phyloP scores from a whole-genome alignment of 2,329 filamentous ascomycete genomes.

The Xylariaceae sp. region DNA sequence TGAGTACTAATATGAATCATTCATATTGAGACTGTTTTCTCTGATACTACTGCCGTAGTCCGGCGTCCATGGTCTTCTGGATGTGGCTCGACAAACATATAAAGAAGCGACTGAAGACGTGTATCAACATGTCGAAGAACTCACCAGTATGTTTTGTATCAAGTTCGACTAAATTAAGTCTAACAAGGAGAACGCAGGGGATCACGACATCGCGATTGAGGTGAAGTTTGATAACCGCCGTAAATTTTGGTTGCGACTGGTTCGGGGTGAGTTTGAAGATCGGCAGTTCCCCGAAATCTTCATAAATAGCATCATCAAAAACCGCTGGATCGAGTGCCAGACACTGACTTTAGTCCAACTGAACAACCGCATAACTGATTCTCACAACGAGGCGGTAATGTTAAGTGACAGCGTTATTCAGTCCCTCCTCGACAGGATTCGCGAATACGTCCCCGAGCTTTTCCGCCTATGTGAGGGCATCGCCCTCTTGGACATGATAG shows the following conservation, averaged over 20 bases:
- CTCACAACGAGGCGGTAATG: slow-evolving; percentile 75
- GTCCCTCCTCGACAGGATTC: slow-evolving; percentile 65
- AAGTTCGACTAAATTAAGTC: background rate
- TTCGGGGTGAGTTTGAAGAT: slow-evolving; percentile 56
- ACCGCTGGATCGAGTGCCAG: slow-evolving; percentile 77
- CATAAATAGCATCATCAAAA: slow-evolving; percentile 70
- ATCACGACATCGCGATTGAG: slow-evolving; percentile 55
- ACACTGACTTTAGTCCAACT: slow-evolving; percentile 79
- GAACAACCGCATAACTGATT: slow-evolving; percentile 70
- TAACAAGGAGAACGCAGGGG: slow-evolving; percentile 35
- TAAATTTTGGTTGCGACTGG: slow-evolving; percentile 72
- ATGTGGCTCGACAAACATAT: slow-evolving; percentile 83
- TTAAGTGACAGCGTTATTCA: slow-evolving; percentile 76
- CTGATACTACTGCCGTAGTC: slow-evolving; percentile 44
- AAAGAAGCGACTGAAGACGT: slow-evolving; percentile 82
- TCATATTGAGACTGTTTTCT: background rate
- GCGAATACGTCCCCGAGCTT: slow-evolving; percentile 63
- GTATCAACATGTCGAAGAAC: slow-evolving; percentile 60
- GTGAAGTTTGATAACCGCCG: slow-evolving; percentile 72
- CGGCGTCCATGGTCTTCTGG: slow-evolving; percentile 77
- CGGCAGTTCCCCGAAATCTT: slow-evolving; percentile 60
- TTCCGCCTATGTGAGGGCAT: slow-evolving; percentile 85
- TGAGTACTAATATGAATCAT: slow-evolving; percentile 27
- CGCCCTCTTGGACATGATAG: slow-evolving; percentile 80
- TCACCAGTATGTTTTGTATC: slow-evolving; percentile 50